Evolutionary conservation across 1,139 yeast genomes (phyloP).

Genomic region (Arxiozyma slooffiae): DNA sequence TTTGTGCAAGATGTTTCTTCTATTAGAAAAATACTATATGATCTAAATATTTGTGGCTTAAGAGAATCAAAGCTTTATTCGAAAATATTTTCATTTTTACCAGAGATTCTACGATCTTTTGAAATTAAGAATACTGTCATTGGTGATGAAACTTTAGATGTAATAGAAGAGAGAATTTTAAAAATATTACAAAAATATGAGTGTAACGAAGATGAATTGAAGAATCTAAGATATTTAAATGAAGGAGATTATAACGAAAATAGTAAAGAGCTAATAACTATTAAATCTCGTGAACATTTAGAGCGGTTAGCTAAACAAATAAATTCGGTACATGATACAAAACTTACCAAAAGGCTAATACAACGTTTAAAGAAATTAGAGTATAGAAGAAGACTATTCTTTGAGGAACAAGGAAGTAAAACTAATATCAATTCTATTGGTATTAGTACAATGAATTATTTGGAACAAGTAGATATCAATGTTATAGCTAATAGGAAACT

Average conservation of each 20-base stretch:
- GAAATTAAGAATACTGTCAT: conserved; percentile 49
- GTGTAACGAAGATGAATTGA: conserved; percentile 29
- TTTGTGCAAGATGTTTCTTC: conserved; percentile 53
- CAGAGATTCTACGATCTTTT: conserved; percentile 47
- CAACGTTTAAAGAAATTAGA: conserved; percentile 20
- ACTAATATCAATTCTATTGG: conserved; percentile 12
- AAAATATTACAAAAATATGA: conserved; percentile 34
- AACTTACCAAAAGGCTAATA: conserved; percentile 19
- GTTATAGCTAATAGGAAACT: conserved; percentile 12
- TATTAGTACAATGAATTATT: conserved; percentile 13
- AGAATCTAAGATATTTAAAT: conserved; percentile 15
- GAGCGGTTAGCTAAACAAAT: conserved; percentile 27
- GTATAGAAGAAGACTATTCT: conserved; percentile 15
- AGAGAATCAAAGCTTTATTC: conserved; percentile 45
- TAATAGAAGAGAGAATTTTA: conserved; percentile 36
- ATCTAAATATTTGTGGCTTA: conserved; percentile 69
- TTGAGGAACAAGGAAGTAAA: conserved; percentile 14
- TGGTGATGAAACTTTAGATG: conserved; percentile 33
- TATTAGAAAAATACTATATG: conserved; percentile 39
- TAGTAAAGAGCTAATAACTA: background rate
- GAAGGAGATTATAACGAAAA: conserved; percentile 6
- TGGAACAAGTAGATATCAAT: conserved; percentile 15
- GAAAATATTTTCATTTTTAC: background rate
- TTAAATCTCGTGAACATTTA: conserved; percentile 16
- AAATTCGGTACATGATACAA: conserved; percentile 22